A percentile compares a stretch with the other conserved stretches of the same genome.
phyloP scores from a whole-genome alignment of 1,284 basidiomycete species.

The Mycocalia duriaeana region DNA sequence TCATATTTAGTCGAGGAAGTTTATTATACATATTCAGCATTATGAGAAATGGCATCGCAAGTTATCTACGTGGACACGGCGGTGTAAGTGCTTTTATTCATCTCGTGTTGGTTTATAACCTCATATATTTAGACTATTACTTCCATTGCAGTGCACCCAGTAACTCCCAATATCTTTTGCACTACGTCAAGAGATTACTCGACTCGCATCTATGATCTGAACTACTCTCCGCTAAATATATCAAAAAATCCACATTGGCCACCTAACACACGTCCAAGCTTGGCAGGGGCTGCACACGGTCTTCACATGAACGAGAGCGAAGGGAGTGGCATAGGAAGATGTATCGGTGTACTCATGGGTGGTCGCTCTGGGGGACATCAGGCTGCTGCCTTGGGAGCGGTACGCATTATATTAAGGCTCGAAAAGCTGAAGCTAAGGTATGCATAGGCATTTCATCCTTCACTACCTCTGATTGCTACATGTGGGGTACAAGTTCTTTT shows the following conservation, averaged over 20 bases:
- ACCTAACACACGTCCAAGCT: constrained; percentile 42
- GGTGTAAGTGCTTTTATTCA: constrained; percentile 40
- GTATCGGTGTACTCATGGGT: constrained; percentile 59
- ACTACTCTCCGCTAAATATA: constrained; percentile 26
- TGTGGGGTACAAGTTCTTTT: constrained; percentile 50
- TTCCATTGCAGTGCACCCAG: constrained; percentile 58
- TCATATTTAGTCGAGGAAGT: constrained; percentile 48
- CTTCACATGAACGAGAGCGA: constrained; percentile 54
- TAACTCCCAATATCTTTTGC: constrained; percentile 51
- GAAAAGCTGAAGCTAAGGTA: not conserved
- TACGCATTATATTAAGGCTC: constrained; percentile 25
- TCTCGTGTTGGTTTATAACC: not conserved
- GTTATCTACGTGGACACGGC: constrained; percentile 61
- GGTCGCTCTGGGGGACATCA: constrained; percentile 67
- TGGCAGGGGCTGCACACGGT: constrained; percentile 66
- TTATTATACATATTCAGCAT: constrained; percentile 51
- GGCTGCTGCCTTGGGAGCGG: constrained; percentile 61
- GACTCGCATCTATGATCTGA: constrained; percentile 59
- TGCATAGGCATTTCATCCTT: constrained; percentile 60
- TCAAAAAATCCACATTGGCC: constrained; percentile 57
- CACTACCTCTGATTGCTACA: constrained; percentile 61
- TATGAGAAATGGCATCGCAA: constrained; percentile 31
- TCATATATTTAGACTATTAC: constrained; percentile 49
- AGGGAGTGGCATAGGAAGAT: constrained; percentile 57
- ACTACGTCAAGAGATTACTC: constrained; percentile 68